These are phyloP conservation scores for Termitomyces eurrhizus DNA, from an alignment of 768 basidiomycete genomes.

Conservation along the genomic window DNA sequence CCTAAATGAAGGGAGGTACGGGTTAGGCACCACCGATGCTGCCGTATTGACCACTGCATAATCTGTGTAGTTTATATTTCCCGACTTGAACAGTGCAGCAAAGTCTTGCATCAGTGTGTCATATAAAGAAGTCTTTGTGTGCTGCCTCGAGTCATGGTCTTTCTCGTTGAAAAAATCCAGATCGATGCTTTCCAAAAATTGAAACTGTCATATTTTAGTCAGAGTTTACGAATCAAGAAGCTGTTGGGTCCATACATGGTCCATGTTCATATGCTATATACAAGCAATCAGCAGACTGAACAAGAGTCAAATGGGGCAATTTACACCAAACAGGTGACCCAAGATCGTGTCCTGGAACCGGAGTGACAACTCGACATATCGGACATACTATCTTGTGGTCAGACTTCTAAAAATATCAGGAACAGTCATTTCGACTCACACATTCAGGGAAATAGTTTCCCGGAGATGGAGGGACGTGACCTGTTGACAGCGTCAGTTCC, in stretches of 20 bases:
- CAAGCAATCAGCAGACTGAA: constrained; percentile 23
- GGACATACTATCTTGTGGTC: constrained; percentile 43
- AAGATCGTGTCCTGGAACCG: constrained; percentile 85
- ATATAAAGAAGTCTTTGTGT: constrained; percentile 35
- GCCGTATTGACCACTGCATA: constrained; percentile 77
- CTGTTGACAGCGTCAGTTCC: constrained; percentile 28
- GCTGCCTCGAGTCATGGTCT: constrained; percentile 1
- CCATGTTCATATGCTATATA: constrained; percentile 75
- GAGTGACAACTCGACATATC: constrained; percentile 71
- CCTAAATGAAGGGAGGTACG: constrained; percentile 76
- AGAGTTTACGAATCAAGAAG: constrained; percentile 1
- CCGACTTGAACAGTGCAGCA: constrained; percentile 50
- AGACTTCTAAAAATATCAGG: constrained; percentile 7
- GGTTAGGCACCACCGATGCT: constrained; percentile 84
- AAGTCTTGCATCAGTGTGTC: constrained; percentile 65
- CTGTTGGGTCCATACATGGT: constrained; percentile 48
- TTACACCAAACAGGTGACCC: constrained; percentile 80
- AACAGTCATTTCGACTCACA: constrained; percentile 40
- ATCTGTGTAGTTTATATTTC: constrained; percentile 53
- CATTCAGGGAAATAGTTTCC: constrained; percentile 85
- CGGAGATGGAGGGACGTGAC: constrained; percentile 83
- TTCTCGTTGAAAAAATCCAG: constrained; percentile 39
- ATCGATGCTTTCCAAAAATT: constrained; percentile 51
- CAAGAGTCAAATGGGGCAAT: constrained; percentile 24
- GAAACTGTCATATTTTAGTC: constrained; percentile 37